Evolutionary conservation across 2,329 filamentous ascomycete genomes (phyloP), one percentile per base, ranked within the genome.

Genomic region (Diplodia corticola): DNA sequence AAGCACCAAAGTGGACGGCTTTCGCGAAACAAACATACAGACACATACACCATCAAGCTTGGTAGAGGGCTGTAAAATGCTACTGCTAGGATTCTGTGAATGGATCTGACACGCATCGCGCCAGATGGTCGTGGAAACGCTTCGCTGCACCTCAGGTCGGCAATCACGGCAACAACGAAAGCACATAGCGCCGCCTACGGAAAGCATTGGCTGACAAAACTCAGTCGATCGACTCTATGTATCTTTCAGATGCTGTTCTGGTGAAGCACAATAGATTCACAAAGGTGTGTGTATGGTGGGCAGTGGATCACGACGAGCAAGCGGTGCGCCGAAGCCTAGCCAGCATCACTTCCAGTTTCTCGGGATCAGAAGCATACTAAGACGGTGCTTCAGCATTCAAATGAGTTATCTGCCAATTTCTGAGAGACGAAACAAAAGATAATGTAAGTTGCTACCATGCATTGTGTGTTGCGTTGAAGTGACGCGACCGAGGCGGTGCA

Each of bases 51-150:
- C 0, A 1, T 12, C 1, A 9, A 10, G 2, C 6, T n/a, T 2
- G 4, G 17, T 0, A 6, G 4, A 12, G 10, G 9, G 3, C 2
- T n/a, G 2, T 10, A 0, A 4, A 4, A 1, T 44, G 13, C 40
- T 1, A 20, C 13, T 7, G 6, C 2, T 10, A 20, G 20, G 17
- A 6, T 1, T 2, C 3, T n/a, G 5, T 1, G n/a, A 6, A 9
- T 7, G 5, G 1, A 10, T 44, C 6, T 3, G 4, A 5, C 5
- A 2, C 15, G 6, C 37, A 9, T n/a, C n/a, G 10, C 6, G n/a
- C 40, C 17, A 20, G 17, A 44, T 44, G 40, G 17, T n/a, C 17
- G 10, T 20, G 40, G 40, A 44, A 9, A 10, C 17, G n/a, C 17
- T 20, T 44, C 40, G 40, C 40, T 20, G 40, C 17, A 7, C 17